These are phyloP conservation scores for Colletotrichum tanaceti DNA, from an alignment of 2,329 filamentous ascomycete species.

Conservation along the genomic window DNA sequence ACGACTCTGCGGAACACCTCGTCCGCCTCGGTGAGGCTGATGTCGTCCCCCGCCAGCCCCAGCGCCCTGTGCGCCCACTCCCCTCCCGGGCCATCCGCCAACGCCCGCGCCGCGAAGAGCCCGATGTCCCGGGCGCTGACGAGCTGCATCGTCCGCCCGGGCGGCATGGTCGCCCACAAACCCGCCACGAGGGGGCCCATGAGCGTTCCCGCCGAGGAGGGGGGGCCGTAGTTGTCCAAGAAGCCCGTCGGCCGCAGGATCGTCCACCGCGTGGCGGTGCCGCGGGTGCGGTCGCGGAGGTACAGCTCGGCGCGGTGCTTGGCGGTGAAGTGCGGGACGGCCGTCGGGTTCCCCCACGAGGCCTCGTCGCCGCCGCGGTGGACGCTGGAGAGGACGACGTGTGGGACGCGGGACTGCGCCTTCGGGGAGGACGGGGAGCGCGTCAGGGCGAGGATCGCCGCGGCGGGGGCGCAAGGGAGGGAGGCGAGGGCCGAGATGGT, in stretches of 20 bases:
- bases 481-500: slow-evolving; percentile 48
- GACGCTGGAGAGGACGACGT: slow-evolving; percentile 48
- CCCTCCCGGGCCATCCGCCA: slow-evolving; percentile 24
- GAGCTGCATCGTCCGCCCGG: slow-evolving; percentile 44
- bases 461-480: neutral
- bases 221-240: slow-evolving; percentile 46
- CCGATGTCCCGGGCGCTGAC: slow-evolving; percentile 46
- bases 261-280: slow-evolving; percentile 41
- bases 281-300: slow-evolving; percentile 28
- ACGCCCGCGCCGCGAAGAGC: slow-evolving; percentile 28
- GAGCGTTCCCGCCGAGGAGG: slow-evolving; percentile 32
- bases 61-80: slow-evolving; percentile 32
- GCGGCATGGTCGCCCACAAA: slow-evolving; percentile 44
- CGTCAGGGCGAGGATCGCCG: slow-evolving; percentile 29
- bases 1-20: slow-evolving; percentile 26
- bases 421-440: slow-evolving; percentile 30
- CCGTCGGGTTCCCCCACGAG: slow-evolving; percentile 41
- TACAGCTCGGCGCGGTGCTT: slow-evolving; percentile 41
- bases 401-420: slow-evolving; percentile 38
- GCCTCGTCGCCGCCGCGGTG: slow-evolving; percentile 43
- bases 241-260: slow-evolving; percentile 45
- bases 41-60: slow-evolving; percentile 38
- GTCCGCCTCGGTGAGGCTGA: slow-evolving; percentile 31
- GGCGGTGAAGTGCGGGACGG: slow-evolving; percentile 43
- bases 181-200: slow-evolving; percentile 45